phyloP scores from a whole-genome alignment of 2,329 filamentous ascomycete genomes.

The Fusarium aywerte region DNA sequence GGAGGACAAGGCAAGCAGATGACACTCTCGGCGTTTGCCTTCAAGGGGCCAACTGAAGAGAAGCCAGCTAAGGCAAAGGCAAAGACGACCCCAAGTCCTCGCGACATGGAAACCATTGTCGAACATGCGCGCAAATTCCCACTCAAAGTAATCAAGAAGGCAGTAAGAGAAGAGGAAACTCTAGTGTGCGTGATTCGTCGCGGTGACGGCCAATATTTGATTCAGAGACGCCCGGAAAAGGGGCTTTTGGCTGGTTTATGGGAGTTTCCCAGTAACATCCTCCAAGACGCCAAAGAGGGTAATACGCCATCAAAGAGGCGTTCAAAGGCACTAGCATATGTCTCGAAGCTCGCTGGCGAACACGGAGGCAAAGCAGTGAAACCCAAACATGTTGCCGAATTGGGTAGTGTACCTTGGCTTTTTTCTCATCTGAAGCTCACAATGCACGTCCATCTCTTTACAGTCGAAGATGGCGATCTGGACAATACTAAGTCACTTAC shows the following conservation, averaged over 20 bases:
- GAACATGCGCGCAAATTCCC: constrained; percentile 64
- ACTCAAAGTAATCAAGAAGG: constrained; percentile 62
- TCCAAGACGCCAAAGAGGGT: constrained; percentile 43
- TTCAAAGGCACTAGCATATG: constrained; percentile 52
- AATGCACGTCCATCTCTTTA: constrained; percentile 67
- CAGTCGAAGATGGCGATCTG: constrained; percentile 42
- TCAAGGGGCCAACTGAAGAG: constrained; percentile 39
- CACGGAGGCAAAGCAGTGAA: constrained; percentile 8
- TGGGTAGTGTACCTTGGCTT: constrained; percentile 66
- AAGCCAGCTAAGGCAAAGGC: constrained; percentile 20
- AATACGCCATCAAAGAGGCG: constrained; percentile 50
- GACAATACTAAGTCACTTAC: constrained; percentile 10
- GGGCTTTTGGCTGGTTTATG: constrained; percentile 66
- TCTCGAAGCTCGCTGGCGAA: constrained; percentile 43
- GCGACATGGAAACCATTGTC: constrained; percentile 52
- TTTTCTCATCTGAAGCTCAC: constrained; percentile 67
- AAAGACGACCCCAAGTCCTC: constrained; percentile 11
- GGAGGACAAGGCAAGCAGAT: constrained; percentile 38
- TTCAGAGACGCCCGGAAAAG: constrained; percentile 63
- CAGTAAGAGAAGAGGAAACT: constrained; percentile 62
- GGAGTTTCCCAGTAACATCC: constrained; percentile 63
- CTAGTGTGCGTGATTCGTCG: constrained; percentile 64
- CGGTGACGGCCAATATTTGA: constrained; percentile 57
- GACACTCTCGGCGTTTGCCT: constrained; percentile 52
- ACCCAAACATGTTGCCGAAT: constrained; percentile 52